Percentiles rank a stretch among this genome's conserved stretches.
Conservation (phyloP, 2,329 filamentous ascomycete species). For the Aureobasidium sp. region DNA sequence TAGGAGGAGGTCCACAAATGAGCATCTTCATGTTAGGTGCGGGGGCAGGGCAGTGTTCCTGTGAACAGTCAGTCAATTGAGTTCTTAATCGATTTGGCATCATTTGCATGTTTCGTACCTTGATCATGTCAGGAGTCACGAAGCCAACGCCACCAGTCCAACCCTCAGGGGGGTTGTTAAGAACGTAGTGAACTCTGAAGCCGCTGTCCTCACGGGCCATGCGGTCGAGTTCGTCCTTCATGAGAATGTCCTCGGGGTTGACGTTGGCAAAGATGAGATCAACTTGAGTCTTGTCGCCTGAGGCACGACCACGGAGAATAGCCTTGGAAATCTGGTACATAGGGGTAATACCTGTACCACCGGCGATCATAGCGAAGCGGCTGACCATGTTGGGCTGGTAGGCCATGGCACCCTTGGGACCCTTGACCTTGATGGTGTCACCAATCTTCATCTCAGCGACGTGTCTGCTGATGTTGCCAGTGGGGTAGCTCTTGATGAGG, state of each 20-base stretch:
- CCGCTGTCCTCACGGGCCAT: slow-evolving; percentile 68
- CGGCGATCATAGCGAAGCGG: slow-evolving; percentile 96
- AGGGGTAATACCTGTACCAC: slow-evolving; percentile 94
- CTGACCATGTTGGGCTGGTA: slow-evolving; percentile 96
- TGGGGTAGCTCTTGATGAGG: slow-evolving; percentile 95
- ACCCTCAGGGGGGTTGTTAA: slow-evolving; percentile 88
- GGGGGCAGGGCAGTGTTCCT: slow-evolving; percentile 75
- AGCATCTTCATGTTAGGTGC: slow-evolving; percentile 86
- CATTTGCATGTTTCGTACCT: slow-evolving; percentile 37
- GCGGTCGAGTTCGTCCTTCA: slow-evolving; percentile 83
- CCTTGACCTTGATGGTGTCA: slow-evolving; percentile 80
- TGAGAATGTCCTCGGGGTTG: slow-evolving; percentile 81
- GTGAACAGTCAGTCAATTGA: neutral
- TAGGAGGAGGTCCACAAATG: slow-evolving; percentile 90
- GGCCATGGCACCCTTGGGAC: slow-evolving; percentile 95
- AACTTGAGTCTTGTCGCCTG: slow-evolving; percentile 69
- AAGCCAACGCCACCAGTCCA: slow-evolving; percentile 94
- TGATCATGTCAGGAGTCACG: slow-evolving; percentile 92
- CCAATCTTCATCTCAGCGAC: slow-evolving; percentile 77
- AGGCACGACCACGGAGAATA: slow-evolving; percentile 48
- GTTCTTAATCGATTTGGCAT: neutral
- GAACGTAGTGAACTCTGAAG: slow-evolving; percentile 87
- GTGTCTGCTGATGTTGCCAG: slow-evolving; percentile 93
- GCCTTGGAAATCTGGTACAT: slow-evolving; percentile 96
- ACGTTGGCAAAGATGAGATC: slow-evolving; percentile 98